phyloP scores from a whole-genome alignment of 495 filamentous ascomycete genomes.

The Glonium stellatum region DNA sequence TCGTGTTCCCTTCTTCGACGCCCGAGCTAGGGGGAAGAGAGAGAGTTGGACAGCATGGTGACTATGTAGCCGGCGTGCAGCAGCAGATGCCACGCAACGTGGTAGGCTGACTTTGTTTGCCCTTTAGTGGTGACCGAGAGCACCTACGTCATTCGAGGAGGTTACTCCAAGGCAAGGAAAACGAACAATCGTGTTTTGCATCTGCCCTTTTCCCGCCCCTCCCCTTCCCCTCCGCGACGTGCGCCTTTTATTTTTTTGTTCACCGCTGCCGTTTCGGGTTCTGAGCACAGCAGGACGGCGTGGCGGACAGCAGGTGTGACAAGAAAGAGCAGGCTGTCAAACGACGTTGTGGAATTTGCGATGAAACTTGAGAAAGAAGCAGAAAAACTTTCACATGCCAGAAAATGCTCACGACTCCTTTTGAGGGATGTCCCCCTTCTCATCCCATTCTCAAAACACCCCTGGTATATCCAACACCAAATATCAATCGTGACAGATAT shows the following conservation, averaged over 20 bases:
- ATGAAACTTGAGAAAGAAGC: not conserved
- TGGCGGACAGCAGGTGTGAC: not conserved
- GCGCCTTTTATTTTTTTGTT: not conserved
- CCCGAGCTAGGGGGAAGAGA: too few species aligned
- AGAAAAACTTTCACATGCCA: not conserved
- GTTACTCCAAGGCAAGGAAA: too few species aligned
- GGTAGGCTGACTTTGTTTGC: too few species aligned
- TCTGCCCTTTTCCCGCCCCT: not conserved
- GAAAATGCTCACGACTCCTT: not conserved
- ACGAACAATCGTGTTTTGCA: too few species aligned
- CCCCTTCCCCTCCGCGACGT: not conserved
- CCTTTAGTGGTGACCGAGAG: too few species aligned
- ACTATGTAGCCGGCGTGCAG: too few species aligned
- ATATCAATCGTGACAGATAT: not conserved
- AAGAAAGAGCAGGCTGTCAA: not conserved
- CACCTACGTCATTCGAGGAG: too few species aligned
- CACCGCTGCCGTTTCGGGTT: not conserved
- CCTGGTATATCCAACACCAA: not conserved
- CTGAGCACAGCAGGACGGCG: not conserved
- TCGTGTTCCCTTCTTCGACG: too few species aligned
- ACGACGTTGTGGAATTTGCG: not conserved
- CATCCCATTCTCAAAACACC: not conserved
- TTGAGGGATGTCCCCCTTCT: not conserved
- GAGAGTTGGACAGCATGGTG: too few species aligned
- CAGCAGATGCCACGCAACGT: too few species aligned